Base-by-base conservation (phyloP, 805 yeast species). In the Cyberlindnera suaveolens region DNA sequence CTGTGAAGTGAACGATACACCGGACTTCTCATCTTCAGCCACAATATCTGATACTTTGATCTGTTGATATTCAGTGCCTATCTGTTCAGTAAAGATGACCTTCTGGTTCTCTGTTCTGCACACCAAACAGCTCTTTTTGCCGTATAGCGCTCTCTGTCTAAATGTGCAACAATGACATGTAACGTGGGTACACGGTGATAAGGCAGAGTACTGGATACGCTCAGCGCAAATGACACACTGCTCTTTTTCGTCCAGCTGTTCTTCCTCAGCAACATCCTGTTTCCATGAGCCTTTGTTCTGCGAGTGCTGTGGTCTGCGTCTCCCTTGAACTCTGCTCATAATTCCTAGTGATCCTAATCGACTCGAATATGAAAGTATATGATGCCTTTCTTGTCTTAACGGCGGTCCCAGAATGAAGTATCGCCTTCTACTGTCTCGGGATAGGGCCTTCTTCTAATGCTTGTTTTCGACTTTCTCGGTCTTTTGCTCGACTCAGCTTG, bases 201-300 rank as follows among this genome's bases (percentile, higher is more conserved):
- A 56, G 0, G 95, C 87, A 3, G 80, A 78, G 52, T 71, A 75
- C n/a, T 53, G 51, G 23, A 88, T 70, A 27, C 67, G 67, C 37
- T 85, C 83, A 0, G 97, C 93, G 67, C 99, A 93, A 44, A 93
- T 85, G 18, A 89, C 65, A 71, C 97, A 90, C 29, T 64, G 57
- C 11, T 73, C 73, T 8, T 53, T 62, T n/a, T 65, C 72, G 32
- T 66, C 69, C 15, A 62, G 62, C 14, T 59, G 64, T 6, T 61
- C 65, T 8, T 56, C 65, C 14, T 43, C 56, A 3, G 42, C 47
- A n/a, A 34, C 44, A 11, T 37, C 10, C 23, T 31, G 17, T 31
- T 55, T 54, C 58, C 57, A 55, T 6, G 50, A 26, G 36, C 40
- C 36, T 35, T 3, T 31, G 14, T 15, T 8, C 31, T 23, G 26